Conservation (phyloP, 164 flowering plant genomes). For the Piper betle region DNA sequence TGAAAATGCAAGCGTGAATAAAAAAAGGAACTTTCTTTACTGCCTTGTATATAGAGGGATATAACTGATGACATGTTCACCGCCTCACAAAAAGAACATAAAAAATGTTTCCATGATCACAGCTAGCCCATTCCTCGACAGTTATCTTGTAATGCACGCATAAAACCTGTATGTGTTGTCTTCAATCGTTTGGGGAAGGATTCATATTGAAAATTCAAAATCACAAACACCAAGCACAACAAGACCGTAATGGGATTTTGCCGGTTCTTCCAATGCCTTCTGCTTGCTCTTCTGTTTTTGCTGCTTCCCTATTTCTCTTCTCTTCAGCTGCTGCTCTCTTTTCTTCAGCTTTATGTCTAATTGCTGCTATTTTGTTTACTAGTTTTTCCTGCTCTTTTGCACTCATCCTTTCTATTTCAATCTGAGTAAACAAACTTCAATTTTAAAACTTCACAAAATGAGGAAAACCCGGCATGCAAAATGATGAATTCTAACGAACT, state of each 20-base stretch:
- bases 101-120: too few species aligned
- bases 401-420: constrained; percentile 65
- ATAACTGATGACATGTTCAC: too few species aligned
- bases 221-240: constrained; percentile 51
- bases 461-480: not conserved
- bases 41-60: too few species aligned
- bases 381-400: constrained; percentile 54
- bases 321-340: constrained; percentile 67
- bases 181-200: not conserved
- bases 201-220: not conserved
- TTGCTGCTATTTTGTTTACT: constrained; percentile 59
- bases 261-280: constrained; percentile 77
- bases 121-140: too few species aligned
- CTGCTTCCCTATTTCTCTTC: constrained; percentile 47
- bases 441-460: too few species aligned
- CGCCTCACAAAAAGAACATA: too few species aligned
- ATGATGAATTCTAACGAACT: not conserved
- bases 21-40: too few species aligned
- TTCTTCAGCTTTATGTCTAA: constrained; percentile 66
- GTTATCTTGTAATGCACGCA: not conserved
- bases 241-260: constrained; percentile 45
- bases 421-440: constrained; percentile 22
- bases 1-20: too few species aligned
- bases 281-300: constrained; percentile 60
- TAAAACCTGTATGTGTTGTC: not conserved